Evolutionary conservation across 768 basidiomycete genomes (phyloP).

Genomic region (Boletus fagicola): DNA sequence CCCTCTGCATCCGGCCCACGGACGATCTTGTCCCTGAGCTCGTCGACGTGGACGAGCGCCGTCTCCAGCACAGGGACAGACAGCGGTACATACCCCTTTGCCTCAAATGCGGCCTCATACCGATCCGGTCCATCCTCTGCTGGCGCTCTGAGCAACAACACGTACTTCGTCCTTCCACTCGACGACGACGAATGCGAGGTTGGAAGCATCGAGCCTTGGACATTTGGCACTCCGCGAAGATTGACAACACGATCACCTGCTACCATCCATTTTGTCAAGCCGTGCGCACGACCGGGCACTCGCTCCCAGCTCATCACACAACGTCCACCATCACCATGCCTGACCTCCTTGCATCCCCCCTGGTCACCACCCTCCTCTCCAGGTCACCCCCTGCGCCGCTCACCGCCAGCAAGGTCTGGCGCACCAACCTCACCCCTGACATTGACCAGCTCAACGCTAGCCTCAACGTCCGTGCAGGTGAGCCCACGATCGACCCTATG

Average conservation of each 20-base stretch:
- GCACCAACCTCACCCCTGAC: slow-evolving; percentile 10
- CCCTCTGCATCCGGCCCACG: slow-evolving; percentile 34
- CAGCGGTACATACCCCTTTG: slow-evolving; percentile 47
- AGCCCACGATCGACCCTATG: neutral
- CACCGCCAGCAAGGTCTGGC: slow-evolving; percentile 15
- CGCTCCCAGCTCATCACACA: neutral
- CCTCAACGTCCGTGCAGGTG: slow-evolving; percentile 17
- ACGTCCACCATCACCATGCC: neutral
- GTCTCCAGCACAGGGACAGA: slow-evolving; percentile 79
- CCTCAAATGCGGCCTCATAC: slow-evolving; percentile 53
- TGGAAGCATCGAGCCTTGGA: neutral
- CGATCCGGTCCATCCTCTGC: slow-evolving; percentile 43
- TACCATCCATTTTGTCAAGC: neutral
- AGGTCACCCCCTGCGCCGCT: slow-evolving; percentile 16
- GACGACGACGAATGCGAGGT: neutral
- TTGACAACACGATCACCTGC: neutral
- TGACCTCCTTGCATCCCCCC: slow-evolving; percentile 11
- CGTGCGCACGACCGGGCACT: neutral
- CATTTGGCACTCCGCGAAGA: slow-evolving; percentile 6
- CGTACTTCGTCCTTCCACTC: slow-evolving; percentile 24
- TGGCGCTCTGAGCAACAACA: slow-evolving; percentile 44
- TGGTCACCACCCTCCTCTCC: slow-evolving; percentile 17
- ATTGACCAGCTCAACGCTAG: slow-evolving; percentile 20
- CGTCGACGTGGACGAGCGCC: slow-evolving; percentile 45
- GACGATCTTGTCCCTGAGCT: slow-evolving; percentile 43